Evolutionary conservation across 176 grass and related monocot species (phyloP).

Genomic region (Rhipidocladum racemiflorum): DNA sequence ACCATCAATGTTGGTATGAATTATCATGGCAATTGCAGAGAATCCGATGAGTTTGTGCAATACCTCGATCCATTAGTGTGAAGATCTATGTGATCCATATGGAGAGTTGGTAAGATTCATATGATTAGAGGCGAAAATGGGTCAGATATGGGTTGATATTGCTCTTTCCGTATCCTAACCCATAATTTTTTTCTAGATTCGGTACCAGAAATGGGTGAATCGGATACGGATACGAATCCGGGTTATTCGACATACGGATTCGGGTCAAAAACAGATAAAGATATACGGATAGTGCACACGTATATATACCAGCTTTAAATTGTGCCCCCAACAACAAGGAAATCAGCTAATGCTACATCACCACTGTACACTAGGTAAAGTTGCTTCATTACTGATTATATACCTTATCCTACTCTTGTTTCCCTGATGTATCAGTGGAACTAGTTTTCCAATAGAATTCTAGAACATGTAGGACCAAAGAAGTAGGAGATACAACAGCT

Average conservation of each 20-base stretch:
- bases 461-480: constrained; percentile 7
- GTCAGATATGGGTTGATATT: no score
- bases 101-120: no score
- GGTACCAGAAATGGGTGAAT: no score
- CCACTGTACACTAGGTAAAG: background rate
- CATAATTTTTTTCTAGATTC: no score
- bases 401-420: constrained; percentile 11
- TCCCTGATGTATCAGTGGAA: constrained; percentile 3
- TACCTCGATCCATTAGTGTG: no score
- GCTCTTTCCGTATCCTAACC: no score
- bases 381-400: background rate
- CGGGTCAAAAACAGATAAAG: no score
- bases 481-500: background rate
- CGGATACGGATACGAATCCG: no score
- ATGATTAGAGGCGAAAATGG: no score
- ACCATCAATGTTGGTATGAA: background rate
- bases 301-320: background rate
- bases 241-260: no score
- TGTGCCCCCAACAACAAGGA: background rate
- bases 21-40: background rate
- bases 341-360: background rate
- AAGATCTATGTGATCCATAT: no score
- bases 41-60: background rate
- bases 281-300: no score
- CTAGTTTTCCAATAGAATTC: constrained; percentile 26